Percentiles rank a stretch among this genome's conserved stretches.
phyloP scores from a whole-genome alignment of 495 filamentous ascomycete genomes.

The Aspergillus cavernicola region DNA sequence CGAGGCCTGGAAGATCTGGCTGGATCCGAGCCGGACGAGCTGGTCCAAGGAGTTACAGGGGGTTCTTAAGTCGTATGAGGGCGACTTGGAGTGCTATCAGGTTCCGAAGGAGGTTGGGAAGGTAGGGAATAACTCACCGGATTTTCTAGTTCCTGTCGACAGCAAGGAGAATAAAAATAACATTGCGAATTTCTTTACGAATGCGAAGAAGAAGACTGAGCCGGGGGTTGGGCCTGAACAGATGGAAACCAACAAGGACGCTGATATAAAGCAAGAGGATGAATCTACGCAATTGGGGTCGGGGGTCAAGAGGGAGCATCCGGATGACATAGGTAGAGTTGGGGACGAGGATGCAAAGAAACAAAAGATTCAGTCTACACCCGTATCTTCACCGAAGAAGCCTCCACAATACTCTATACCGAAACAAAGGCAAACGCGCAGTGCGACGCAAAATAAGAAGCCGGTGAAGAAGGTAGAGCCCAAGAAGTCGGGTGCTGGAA shows the following conservation, averaged over 20 bases:
- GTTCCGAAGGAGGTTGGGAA: constrained; percentile 90
- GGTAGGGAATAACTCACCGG: constrained; percentile 85
- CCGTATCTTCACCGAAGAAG: constrained; percentile 21
- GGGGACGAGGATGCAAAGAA: constrained; percentile 25
- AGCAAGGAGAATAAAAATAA: constrained; percentile 84
- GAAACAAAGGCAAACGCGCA: constrained; percentile 28
- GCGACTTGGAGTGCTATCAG: constrained; percentile 79
- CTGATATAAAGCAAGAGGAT: constrained; percentile 18
- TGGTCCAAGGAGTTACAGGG: constrained; percentile 79
- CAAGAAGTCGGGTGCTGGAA: constrained; percentile 54
- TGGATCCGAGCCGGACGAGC: constrained; percentile 64
- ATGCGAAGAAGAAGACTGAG: constrained; percentile 40
- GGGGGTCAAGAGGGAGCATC: constrained; percentile 58
- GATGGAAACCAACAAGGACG: constrained; percentile 30
- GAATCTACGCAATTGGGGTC: constrained; percentile 44
- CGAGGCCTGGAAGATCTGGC: constrained; percentile 69
- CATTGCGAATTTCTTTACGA: constrained; percentile 88
- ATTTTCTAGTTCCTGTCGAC: constrained; percentile 76
- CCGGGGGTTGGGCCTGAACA: constrained; percentile 1
- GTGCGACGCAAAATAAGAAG: constrained; percentile 42
- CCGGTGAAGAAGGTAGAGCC: constrained; percentile 42
- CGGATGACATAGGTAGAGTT: constrained; percentile 22
- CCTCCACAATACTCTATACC: constrained; percentile 15
- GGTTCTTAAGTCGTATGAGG: constrained; percentile 70
- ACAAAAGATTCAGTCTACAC: constrained; percentile 21